These are phyloP conservation scores for Escovopsis weberi DNA, from an alignment of 2,329 filamentous ascomycete species.

Conservation along the genomic window DNA sequence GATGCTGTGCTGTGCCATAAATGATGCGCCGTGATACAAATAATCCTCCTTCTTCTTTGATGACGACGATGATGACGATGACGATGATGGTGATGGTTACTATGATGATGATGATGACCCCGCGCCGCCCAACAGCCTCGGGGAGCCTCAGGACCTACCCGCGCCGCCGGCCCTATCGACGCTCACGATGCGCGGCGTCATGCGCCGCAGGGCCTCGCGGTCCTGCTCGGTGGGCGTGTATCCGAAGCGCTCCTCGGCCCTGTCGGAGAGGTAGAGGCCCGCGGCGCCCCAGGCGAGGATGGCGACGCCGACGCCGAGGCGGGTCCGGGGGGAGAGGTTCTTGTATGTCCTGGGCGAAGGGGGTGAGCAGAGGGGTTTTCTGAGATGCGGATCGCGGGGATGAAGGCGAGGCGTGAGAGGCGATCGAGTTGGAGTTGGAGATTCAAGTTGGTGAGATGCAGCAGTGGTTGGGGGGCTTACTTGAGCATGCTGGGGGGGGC, in stretches of 20 bases:
- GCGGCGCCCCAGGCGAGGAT: conserved; percentile 62
- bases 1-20: no score
- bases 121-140: no score
- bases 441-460: neutral
- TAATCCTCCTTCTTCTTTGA: no score
- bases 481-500: neutral
- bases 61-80: no score
- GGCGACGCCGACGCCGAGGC: conserved; percentile 55
- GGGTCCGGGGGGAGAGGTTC: conserved; percentile 54
- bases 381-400: no score
- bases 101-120: no score
- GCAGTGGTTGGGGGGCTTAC: neutral
- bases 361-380: neutral
- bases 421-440: neutral
- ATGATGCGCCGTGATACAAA: no score
- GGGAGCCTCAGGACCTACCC: neutral
- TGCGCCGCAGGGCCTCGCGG: conserved; percentile 46
- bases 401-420: neutral
- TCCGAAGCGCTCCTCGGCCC: conserved; percentile 58
- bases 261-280: conserved; percentile 61
- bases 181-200: conserved; percentile 46
- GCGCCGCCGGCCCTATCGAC: conserved; percentile 29
- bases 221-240: conserved; percentile 61
- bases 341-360: conserved; percentile 45
- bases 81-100: no score